Base-by-base conservation (phyloP, 495 filamentous ascomycete genomes). In the Aspergillus saccharolyticus region DNA sequence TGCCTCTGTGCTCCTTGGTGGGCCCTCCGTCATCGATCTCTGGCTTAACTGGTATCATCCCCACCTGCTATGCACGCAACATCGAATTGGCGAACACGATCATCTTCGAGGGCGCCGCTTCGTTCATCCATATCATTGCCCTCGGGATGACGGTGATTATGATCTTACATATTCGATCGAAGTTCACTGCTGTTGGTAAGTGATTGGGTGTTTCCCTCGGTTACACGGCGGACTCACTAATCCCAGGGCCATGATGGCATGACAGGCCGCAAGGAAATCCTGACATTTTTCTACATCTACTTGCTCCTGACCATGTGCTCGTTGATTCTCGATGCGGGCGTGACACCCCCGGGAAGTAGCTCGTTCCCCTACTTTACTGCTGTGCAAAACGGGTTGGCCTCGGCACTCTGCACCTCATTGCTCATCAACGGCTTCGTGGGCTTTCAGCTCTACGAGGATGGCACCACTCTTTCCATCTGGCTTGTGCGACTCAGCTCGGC, bases 381-480 rank as follows among this genome's bases (percentile, higher is more conserved):
- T 25, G 85, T 86, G 15, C 94, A 99, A 67, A 84, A 84, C 59
- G 94, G 95, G n/a, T 79, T 99, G 56, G 77, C 85, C n/a, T 96
- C 91, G 17, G 91, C 94, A 12, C 77, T 94, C 18, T 89, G 90
- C 69, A 92, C 89, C 10, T 95, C 88, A 72, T 79, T 99, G 43
- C 75, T 97, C 55, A 89, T 99, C 78, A 97, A 97, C 70, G 94
- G 95, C 25, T 99, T 99, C 68, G 93, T 99, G 43, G 94, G 94
- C 39, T 99, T 97, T 75, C 95, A 97, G 74, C 81, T 99, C 5
- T 99, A 97, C 71, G 94, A 99, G 72, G 94, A 99, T 69, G 94
- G 94, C n/a, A 99, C 94, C 1, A 86, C 86, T 8, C 80, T 97
- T 39, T 97, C 93, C 0, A 85, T 99, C 25, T 99, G 93, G 94